A percentile compares a stretch with the other conserved stretches of the same genome.
phyloP scores from a whole-genome alignment of 768 basidiomycete species.

The Trametes sanguinea region DNA sequence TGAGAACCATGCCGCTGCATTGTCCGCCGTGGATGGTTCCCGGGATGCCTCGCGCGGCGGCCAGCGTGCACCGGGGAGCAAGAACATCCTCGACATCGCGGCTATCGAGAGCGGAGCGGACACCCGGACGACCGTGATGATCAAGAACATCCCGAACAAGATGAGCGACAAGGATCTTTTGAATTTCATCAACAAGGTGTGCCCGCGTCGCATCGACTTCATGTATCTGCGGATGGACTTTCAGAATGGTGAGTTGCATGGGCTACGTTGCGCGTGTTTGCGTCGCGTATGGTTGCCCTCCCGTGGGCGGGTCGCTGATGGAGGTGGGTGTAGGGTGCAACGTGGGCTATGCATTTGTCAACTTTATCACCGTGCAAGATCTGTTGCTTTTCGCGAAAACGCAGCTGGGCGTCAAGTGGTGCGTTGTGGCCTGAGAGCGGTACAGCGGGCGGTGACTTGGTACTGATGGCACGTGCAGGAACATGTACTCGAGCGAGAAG shows the following conservation, averaged over 20 bases:
- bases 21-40: neutral
- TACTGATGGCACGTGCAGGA: slow-evolving; percentile 49
- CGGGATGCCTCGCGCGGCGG: neutral
- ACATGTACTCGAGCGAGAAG: slow-evolving; percentile 91
- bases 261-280: neutral
- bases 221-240: slow-evolving; percentile 89
- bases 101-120: slow-evolving; percentile 78
- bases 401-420: slow-evolving; percentile 84
- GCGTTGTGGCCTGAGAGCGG: slow-evolving; percentile 23
- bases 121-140: slow-evolving; percentile 84
- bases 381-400: slow-evolving; percentile 73
- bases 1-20: neutral
- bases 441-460: slow-evolving; percentile 5
- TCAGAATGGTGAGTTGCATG: slow-evolving; percentile 58
- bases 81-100: slow-evolving; percentile 65
- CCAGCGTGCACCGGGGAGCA: slow-evolving; percentile 20
- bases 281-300: no score
- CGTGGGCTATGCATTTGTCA: slow-evolving; percentile 86
- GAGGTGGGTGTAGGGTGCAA: slow-evolving; percentile 57
- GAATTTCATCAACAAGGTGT: slow-evolving; percentile 67
- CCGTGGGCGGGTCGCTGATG: neutral
- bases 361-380: slow-evolving; percentile 80
- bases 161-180: slow-evolving; percentile 78
- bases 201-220: slow-evolving; percentile 80
- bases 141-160: slow-evolving; percentile 93